These are phyloP conservation scores for Prototheca stagnorum DNA, from an alignment of 163 green algal species.

Conservation along the genomic window DNA sequence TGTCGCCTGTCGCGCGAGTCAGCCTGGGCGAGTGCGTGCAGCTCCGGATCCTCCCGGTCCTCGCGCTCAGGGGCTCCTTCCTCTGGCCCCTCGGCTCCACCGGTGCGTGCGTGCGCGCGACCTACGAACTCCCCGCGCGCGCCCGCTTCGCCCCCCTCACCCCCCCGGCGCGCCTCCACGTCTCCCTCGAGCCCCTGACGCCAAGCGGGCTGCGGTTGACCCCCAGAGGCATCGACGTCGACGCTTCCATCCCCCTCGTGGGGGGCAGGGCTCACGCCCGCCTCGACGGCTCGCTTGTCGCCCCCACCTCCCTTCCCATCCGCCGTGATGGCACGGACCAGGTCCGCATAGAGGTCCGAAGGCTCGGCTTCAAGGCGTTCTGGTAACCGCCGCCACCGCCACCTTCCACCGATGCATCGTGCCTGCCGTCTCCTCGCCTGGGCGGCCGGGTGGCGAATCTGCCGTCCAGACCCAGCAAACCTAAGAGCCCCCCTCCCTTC, in stretches of 20 bases:
- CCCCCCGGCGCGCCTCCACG: slow-evolving; percentile 13
- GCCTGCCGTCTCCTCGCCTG: no score
- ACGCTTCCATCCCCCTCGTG: background rate
- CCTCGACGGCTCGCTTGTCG: background rate
- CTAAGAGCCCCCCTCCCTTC: no score
- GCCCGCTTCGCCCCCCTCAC: slow-evolving; percentile 2
- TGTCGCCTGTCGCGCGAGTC: no score
- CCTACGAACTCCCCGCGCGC: slow-evolving; percentile 17
- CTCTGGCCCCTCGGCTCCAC: background rate
- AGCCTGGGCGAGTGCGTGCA: slow-evolving; percentile 17
- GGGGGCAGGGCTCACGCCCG: background rate
- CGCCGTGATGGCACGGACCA: slow-evolving; percentile 6
- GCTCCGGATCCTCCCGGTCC: slow-evolving; percentile 11
- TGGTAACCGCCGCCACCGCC: no score
- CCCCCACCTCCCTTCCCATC: slow-evolving; percentile 6
- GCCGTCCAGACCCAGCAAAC: no score
- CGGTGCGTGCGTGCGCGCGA: slow-evolving; percentile 4
- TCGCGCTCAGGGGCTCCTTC: slow-evolving; percentile 12
- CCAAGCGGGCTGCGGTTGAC: slow-evolving; percentile 11
- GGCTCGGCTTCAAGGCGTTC: slow-evolving; percentile 14
- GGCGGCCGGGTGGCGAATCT: no score
- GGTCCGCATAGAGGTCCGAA: slow-evolving; percentile 3
- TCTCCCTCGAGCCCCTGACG: slow-evolving; percentile 10
- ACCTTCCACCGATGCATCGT: no score
- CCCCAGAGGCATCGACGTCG: slow-evolving; percentile 10